phyloP scores from a whole-genome alignment of 2,329 filamentous ascomycete genomes.

The Penicillium capsulatum region DNA sequence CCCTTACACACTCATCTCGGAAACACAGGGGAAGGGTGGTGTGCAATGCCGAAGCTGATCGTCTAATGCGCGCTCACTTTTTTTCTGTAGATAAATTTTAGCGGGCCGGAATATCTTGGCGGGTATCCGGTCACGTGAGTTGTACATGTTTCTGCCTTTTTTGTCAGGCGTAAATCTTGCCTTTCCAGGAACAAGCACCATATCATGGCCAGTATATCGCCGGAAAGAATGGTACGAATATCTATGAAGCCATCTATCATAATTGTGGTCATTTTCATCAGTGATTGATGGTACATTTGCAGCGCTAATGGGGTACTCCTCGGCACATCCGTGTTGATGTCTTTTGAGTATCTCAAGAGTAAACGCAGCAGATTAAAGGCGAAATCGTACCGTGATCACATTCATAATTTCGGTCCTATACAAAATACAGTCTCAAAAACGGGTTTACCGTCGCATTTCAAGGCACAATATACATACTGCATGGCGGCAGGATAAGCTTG shows the following conservation, averaged over 20 bases:
- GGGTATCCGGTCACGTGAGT: slow-evolving; percentile 13
- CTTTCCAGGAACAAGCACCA: no score
- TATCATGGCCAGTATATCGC: no score
- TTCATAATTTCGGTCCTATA: background rate
- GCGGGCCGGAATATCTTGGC: slow-evolving; percentile 28
- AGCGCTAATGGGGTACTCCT: no score
- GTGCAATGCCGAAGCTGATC: slow-evolving; percentile 18
- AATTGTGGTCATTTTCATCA: no score
- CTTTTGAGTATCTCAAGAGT: no score
- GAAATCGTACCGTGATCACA: no score
- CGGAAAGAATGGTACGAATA: no score
- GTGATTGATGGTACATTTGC: no score
- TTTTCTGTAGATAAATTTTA: slow-evolving; percentile 31
- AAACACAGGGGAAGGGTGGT: slow-evolving; percentile 5
- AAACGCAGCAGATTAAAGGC: no score
- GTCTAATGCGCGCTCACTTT: slow-evolving; percentile 18
- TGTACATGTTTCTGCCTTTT: slow-evolving; percentile 3
- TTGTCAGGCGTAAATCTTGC: slow-evolving; percentile 6
- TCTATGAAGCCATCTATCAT: no score
- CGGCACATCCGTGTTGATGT: no score
- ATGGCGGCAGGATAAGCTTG: background rate
- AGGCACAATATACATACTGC: no score
- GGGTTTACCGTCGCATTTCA: background rate
- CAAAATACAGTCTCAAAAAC: background rate
- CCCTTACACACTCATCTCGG: slow-evolving; percentile 24